Evolutionary conservation across 208 protist genomes (phyloP), one percentile per base, ranked within the genome.

Genomic region (Kentomonas sorsogonicus): DNA sequence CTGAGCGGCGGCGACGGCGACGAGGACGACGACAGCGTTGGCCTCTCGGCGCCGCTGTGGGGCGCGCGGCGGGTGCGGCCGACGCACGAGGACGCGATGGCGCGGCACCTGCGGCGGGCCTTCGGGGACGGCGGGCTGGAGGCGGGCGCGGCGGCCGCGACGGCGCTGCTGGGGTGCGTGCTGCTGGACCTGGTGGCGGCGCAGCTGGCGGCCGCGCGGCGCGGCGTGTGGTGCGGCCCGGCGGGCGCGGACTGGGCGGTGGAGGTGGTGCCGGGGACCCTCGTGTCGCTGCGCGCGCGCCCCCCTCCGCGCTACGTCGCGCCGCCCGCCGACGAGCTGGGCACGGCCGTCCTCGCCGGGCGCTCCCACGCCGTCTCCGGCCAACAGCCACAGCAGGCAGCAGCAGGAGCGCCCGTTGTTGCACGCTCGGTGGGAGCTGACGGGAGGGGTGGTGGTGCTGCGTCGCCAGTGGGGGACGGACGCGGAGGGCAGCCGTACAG

Each of bases 211-310:
- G 15, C 36, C 2, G 53, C 85, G 13, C 66, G 67, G 31, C 31
- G 77, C 0, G 55, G 25, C 1, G 75, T 89, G 40, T 92, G 86
- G 50, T 66, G 73, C 33, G 63, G 72, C 9, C 76, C 59, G 9
- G 65, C 89, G 1, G 67, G 62, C 20, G 25, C 63, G 0, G 18
- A 47, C 3, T 59, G 80, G 13, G 46, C 57, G 2, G 20, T 85
- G 31, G 85, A 92, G 44, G 70, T 92, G 34, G 70, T 71, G 5
- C 73, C 74, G 10, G 81, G 85, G 45, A 89, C 85, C 15, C 69
- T 76, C 47, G 74, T 87, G 1, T 68, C 78, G 3, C 51, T 63
- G 15, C 69, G 60, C 39, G n/a, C n/a, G n/a, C n/a, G n/a, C n/a
- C n/a, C n/a, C n/a, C n/a, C n/a, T n/a, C n/a, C n/a, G 18, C 40